Evolutionary conservation across 2,329 filamentous ascomycete genomes (phyloP).

Genomic region (Pseudogymnoascus sp.): DNA sequence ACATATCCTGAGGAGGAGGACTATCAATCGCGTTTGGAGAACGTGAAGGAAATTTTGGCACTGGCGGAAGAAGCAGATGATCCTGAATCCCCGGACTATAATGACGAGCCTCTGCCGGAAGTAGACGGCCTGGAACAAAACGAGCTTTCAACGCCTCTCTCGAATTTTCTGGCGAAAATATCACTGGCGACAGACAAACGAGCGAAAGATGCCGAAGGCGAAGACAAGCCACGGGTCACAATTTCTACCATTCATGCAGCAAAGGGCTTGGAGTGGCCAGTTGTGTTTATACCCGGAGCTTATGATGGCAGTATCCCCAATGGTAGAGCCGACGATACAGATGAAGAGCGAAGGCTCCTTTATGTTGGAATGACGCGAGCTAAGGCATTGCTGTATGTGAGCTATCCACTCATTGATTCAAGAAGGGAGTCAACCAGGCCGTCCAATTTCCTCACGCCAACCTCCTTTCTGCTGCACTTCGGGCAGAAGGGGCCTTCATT

Average conservation of each 20-base stretch:
- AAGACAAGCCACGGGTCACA: constrained; percentile 59
- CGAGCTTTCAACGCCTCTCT: constrained; percentile 54
- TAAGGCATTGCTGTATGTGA: constrained; percentile 77
- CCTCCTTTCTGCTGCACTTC: constrained; percentile 42
- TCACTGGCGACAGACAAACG: constrained; percentile 75
- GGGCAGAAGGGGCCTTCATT: constrained; percentile 62
- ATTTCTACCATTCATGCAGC: constrained; percentile 95
- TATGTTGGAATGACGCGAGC: constrained; percentile 98
- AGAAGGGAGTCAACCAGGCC: constrained; percentile 54
- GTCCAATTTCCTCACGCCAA: constrained; percentile 61
- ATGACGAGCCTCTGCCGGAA: constrained; percentile 51
- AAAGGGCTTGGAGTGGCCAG: constrained; percentile 92
- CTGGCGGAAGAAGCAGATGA: constrained; percentile 58
- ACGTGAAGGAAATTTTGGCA: constrained; percentile 77
- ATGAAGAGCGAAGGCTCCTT: constrained; percentile 79
- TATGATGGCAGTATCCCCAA: constrained; percentile 91
- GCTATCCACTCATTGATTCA: constrained; percentile 62
- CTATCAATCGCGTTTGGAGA: constrained; percentile 72
- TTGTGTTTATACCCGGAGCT: constrained; percentile 85
- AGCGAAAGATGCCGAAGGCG: constrained; percentile 48
- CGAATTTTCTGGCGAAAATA: constrained; percentile 81
- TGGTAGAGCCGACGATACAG: constrained; percentile 65
- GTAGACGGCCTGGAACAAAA: constrained; percentile 65
- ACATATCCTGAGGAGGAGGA: constrained; percentile 65
- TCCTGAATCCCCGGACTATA: constrained; percentile 23